Evolutionary conservation across 768 basidiomycete species (phyloP).

Genomic region (Calvatia gigantea): DNA sequence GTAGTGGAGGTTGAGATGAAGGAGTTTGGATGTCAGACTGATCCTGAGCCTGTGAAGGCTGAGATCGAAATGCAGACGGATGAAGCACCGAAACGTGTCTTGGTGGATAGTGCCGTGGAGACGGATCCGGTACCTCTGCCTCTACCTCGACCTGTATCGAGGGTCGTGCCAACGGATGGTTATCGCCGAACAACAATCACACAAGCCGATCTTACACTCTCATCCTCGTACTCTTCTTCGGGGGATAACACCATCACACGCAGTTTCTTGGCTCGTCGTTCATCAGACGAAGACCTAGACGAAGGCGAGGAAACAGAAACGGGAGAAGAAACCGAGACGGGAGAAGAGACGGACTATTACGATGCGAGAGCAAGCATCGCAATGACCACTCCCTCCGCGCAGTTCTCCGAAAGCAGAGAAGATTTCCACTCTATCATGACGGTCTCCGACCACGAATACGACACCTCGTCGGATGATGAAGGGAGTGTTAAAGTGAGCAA

Average conservation of each 20-base stretch:
- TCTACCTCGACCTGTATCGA: constrained; percentile 5
- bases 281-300: constrained; percentile 21
- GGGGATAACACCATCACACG: constrained; percentile 41
- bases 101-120: neutral
- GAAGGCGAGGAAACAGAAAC: constrained; percentile 34
- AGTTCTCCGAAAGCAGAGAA: constrained; percentile 42
- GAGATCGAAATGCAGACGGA: constrained; percentile 9
- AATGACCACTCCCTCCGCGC: constrained; percentile 56
- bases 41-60: constrained; percentile 38
- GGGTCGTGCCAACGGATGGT: constrained; percentile 3
- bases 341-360: constrained; percentile 69
- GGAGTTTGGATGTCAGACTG: constrained; percentile 35
- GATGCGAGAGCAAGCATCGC: constrained; percentile 75
- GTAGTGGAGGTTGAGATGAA: constrained; percentile 22
- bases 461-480: constrained; percentile 50
- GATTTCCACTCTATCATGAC: constrained; percentile 80
- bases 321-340: constrained; percentile 63
- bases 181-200: constrained; percentile 43
- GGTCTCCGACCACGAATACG: constrained; percentile 65
- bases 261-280: constrained; percentile 29
- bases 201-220: constrained; percentile 36
- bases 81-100: neutral
- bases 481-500: constrained; percentile 73
- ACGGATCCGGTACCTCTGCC: neutral
- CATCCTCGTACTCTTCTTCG: constrained; percentile 22